phyloP scores from a whole-genome alignment of 2,329 filamentous ascomycete species.

The Pseudogymnoascus sp. region DNA sequence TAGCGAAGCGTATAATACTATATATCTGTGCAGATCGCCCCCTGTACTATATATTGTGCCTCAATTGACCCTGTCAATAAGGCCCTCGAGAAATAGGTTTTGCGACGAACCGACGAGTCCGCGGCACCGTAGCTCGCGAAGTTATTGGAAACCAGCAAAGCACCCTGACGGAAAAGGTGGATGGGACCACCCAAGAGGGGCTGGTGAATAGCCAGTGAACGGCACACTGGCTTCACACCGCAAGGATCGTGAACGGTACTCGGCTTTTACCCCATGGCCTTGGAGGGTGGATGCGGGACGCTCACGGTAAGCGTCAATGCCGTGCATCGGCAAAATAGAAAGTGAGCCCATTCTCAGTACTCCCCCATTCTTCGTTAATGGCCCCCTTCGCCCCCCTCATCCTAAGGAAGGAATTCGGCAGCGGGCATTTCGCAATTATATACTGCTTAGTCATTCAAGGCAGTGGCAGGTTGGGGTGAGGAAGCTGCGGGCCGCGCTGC shows the following conservation, averaged over 20 bases:
- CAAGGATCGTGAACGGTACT: background rate
- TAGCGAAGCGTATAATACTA: background rate
- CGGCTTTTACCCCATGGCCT: background rate
- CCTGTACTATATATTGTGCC: constrained; percentile 3
- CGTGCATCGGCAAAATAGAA: constrained; percentile 8
- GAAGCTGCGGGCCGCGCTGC: constrained; percentile 1
- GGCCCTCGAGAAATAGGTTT: background rate
- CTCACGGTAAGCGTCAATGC: constrained; percentile 6
- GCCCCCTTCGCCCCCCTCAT: background rate
- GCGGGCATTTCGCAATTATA: background rate
- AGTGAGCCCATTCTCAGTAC: background rate
- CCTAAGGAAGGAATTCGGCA: background rate
- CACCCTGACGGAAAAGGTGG: background rate
- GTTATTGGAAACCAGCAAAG: background rate
- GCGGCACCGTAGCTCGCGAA: background rate
- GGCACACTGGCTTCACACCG: background rate
- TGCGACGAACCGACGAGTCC: background rate
- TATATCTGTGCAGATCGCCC: background rate
- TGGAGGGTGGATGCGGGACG: background rate
- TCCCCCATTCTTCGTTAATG: background rate
- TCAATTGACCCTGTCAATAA: constrained; percentile 7
- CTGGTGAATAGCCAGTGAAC: background rate
- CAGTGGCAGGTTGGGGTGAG: background rate
- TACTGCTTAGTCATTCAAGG: background rate
- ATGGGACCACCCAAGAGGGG: background rate